Conservation (phyloP, 139 green algal species). For the Micractinium sp. region DNA sequence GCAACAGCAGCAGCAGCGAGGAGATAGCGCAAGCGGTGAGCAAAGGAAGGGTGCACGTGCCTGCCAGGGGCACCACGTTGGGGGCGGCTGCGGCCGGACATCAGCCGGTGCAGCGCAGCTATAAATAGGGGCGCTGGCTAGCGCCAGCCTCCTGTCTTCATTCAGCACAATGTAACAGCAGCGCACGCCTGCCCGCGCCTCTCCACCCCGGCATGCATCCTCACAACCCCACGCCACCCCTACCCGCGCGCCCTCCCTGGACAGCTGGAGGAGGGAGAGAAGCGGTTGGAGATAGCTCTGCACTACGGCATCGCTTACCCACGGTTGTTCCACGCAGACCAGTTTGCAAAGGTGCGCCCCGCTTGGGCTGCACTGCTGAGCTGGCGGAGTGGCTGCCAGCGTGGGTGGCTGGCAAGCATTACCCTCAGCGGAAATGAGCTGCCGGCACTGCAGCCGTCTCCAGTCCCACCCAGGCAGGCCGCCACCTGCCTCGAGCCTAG, state of each 20-base stretch:
- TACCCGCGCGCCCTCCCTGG: background rate
- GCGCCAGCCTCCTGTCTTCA: background rate
- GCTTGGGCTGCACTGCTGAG: background rate
- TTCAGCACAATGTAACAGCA: too few relatives aligned
- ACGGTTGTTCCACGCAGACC: constrained; percentile 20
- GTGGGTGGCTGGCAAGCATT: background rate
- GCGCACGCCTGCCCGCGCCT: too few relatives aligned
- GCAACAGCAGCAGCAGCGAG: background rate
- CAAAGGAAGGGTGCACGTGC: background rate
- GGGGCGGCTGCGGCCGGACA: too few relatives aligned
- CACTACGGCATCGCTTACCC: constrained; percentile 38
- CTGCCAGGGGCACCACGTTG: too few relatives aligned
- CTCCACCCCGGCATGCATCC: too few relatives aligned
- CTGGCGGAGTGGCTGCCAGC: background rate
- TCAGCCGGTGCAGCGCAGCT: too few relatives aligned
- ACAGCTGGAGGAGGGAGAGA: constrained; percentile 30
- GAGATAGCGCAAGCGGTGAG: background rate
- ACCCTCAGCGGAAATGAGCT: too few relatives aligned
- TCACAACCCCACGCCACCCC: background rate
- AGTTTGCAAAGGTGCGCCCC: constrained; percentile 12
- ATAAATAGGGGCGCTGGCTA: too few relatives aligned
- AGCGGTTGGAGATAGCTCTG: constrained; percentile 17
- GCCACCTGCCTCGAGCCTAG: too few relatives aligned
- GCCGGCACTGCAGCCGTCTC: background rate
- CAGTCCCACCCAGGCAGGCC: background rate